Base-by-base conservation (phyloP, 2,329 filamentous ascomycete genomes). In the Penicillium sp. region DNA sequence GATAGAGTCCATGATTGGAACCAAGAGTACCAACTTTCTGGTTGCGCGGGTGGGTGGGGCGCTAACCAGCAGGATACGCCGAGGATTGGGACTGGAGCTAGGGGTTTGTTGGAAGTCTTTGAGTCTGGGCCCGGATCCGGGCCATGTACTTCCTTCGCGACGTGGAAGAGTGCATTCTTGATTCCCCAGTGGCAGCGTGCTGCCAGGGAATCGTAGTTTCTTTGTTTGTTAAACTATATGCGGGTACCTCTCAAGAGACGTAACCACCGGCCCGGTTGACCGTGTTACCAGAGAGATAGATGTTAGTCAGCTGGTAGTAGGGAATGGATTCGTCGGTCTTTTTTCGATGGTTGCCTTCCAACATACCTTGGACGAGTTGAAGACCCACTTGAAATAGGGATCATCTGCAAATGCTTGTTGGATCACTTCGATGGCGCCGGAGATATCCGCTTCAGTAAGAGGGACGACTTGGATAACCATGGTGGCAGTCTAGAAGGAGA, bases 51-150 rank as follows among this genome's bases (percentile, higher is more conserved):
- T 0, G 74, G 72, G 18, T 77, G 78, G 0, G 87, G 87, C 1
- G 80, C 79, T 41, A 90, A 74, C 88, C 88, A 90, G 80, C 88
- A 89, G 39, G 87, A 85, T n/a, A 89, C 85, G 16, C 88, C 88
- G 14, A 90, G 77, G 29, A 90, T 80, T 50, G 81, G 79, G 11
- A 47, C 55, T 2, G 59, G 7, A 18, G 14, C 27, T 47, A n/a
- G 51, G 13, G n/a, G 51, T 23, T 32, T n/a, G 26, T 10, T 29
- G 19, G 40, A 7, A 14, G 32, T 34, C 18, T 72, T 47, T 16
- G 34, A 40, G 16, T 47, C n/a, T 11, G 18, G 2, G 2, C 18
- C 29, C 5, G 23, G 23, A 5, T 26, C 29, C 5, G 23, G 23
- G 23, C 18, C 29, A 34, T 39, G 36, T 13, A 78, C 74, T 62